A percentile compares a stretch with the other conserved stretches of the same genome.
phyloP scores from a whole-genome alignment of 2,329 filamentous ascomycete genomes.

The Phaeosphaeria sp. region DNA sequence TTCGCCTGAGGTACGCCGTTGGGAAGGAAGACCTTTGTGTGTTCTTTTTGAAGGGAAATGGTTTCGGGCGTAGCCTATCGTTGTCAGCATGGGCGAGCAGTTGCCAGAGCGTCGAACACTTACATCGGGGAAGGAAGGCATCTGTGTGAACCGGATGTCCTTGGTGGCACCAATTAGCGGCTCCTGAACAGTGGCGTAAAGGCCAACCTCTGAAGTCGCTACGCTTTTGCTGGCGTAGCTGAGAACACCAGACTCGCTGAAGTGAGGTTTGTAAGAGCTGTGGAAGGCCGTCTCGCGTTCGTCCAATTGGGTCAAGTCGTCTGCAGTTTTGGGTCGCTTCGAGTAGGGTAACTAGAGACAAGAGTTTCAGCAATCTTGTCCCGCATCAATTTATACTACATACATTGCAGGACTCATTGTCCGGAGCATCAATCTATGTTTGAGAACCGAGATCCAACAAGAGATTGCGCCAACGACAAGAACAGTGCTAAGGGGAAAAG shows the following conservation, averaged over 20 bases:
- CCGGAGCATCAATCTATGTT: slow-evolving; percentile 41
- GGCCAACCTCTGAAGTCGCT: slow-evolving; percentile 52
- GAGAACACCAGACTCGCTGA: slow-evolving; percentile 76
- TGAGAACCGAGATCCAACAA: slow-evolving; percentile 40
- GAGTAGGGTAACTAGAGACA: slow-evolving; percentile 81
- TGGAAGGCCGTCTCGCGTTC: slow-evolving; percentile 72
- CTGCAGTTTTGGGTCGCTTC: slow-evolving; percentile 74
- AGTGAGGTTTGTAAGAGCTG: slow-evolving; percentile 76
- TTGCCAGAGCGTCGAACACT: slow-evolving; percentile 20
- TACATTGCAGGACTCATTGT: slow-evolving; percentile 46
- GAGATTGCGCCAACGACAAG: slow-evolving; percentile 48
- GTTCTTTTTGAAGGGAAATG: slow-evolving; percentile 61
- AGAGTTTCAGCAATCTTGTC: slow-evolving; percentile 48
- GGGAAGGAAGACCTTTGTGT: slow-evolving; percentile 52
- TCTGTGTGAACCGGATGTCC: slow-evolving; percentile 69
- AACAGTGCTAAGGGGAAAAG: slow-evolving; percentile 45
- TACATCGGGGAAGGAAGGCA: slow-evolving; percentile 58
- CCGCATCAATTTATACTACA: slow-evolving; percentile 52
- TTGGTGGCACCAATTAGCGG: slow-evolving; percentile 68
- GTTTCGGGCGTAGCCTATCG: slow-evolving; percentile 62
- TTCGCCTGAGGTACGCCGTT: slow-evolving; percentile 67
- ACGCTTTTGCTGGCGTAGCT: slow-evolving; percentile 64
- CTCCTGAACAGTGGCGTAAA: slow-evolving; percentile 62
- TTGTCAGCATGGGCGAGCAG: slow-evolving; percentile 21
- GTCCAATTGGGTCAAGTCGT: slow-evolving; percentile 68